A percentile compares a stretch with the other conserved stretches of the same genome.
Evolutionary conservation across 805 yeast genomes (phyloP).

Genomic region (Myxozyma vanderwaltii): DNA sequence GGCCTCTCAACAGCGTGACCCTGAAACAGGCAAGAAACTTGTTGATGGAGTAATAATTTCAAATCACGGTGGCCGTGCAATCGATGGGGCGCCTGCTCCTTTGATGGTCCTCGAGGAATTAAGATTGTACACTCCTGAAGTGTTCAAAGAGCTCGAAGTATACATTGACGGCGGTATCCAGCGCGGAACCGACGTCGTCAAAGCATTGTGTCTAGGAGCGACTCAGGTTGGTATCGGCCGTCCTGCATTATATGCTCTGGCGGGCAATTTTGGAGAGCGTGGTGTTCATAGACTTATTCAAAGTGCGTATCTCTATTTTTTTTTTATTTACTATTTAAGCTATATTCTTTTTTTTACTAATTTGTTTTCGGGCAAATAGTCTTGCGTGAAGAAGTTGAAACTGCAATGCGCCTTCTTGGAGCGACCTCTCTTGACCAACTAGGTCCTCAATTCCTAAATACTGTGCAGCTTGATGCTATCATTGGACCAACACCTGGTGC

Average conservation of each 20-base stretch:
- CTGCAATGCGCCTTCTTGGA: constrained; percentile 69
- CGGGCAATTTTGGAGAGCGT: constrained; percentile 62
- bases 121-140: constrained; percentile 45
- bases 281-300: constrained; percentile 64
- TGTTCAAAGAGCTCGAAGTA: constrained; percentile 50
- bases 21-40: constrained; percentile 27
- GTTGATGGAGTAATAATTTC: constrained; percentile 60
- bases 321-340: not conserved
- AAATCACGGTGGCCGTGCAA: constrained; percentile 72
- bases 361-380: too few relatives aligned
- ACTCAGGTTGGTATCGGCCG: constrained; percentile 66
- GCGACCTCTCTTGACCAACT: constrained; percentile 54
- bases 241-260: constrained; percentile 64
- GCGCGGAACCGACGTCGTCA: constrained; percentile 65
- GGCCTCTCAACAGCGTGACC: constrained; percentile 25
- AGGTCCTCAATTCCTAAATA: constrained; percentile 34
- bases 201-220: constrained; percentile 69
- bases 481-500: constrained; percentile 19
- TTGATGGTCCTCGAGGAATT: constrained; percentile 63
- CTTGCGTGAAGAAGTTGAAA: constrained; percentile 60
- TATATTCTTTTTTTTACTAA: too few relatives aligned
- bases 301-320: constrained; percentile 28
- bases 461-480: constrained; percentile 21
- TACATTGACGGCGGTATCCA: constrained; percentile 69
- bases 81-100: constrained; percentile 64